Evolutionary conservation across 2,329 filamentous ascomycete species (phyloP).

Genomic region (Epichloe typhina): DNA sequence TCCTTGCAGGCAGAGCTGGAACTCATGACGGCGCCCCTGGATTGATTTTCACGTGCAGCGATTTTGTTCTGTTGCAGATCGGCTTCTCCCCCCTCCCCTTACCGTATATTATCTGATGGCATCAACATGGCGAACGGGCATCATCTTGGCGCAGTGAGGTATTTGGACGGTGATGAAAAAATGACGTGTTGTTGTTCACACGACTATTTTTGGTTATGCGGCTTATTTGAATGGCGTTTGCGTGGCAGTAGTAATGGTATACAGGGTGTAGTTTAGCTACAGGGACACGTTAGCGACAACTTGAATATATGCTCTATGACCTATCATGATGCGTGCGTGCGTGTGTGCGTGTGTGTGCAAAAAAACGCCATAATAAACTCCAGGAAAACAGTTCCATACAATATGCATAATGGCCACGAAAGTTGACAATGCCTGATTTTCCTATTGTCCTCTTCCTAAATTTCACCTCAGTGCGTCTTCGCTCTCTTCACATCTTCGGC

Average conservation of each 20-base stretch:
- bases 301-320: not conserved
- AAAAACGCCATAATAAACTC: not conserved
- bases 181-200: not conserved
- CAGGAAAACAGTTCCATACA: not conserved
- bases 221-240: no score
- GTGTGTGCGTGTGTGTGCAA: not conserved
- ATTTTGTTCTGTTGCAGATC: not conserved
- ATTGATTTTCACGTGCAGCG: slow-evolving; percentile 12
- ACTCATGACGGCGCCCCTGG: slow-evolving; percentile 20
- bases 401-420: not conserved
- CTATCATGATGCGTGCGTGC: not conserved
- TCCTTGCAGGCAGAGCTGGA: slow-evolving; percentile 19
- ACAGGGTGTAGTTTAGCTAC: no score
- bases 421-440: slow-evolving; percentile 4
- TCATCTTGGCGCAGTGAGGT: not conserved
- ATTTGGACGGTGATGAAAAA: not conserved
- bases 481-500: slow-evolving; percentile 25
- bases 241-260: no score
- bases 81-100: no score
- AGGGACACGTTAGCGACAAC: no score
- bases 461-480: slow-evolving; percentile 15
- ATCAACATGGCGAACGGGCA: not conserved
- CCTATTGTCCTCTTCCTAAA: not conserved
- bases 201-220: no score
- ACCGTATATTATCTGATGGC: not conserved